phyloP scores from a whole-genome alignment of 2,329 filamentous ascomycete genomes.

The Claviceps sp. region DNA sequence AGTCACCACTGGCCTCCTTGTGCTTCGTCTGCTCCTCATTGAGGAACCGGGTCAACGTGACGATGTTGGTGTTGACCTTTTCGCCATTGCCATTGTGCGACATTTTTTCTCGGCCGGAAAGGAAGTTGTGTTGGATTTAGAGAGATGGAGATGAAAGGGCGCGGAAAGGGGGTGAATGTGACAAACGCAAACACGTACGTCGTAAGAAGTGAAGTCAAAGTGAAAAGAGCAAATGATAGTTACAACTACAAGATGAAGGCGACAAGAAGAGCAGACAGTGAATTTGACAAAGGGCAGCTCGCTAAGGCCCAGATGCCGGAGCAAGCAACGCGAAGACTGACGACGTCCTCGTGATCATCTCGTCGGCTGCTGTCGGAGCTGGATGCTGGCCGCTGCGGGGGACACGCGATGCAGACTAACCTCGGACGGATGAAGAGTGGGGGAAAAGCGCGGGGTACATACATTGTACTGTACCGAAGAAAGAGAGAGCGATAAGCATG shows the following conservation, averaged over 20 bases:
- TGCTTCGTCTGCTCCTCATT: conserved; percentile 93
- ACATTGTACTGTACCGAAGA: no score
- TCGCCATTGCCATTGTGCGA: conserved; percentile 38
- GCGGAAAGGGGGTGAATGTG: not conserved
- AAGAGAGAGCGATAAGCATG: no score
- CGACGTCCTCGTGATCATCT: not conserved
- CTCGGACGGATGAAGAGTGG: conserved; percentile 1
- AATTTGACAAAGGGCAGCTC: not conserved
- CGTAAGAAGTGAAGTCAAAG: no score
- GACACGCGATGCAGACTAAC: not conserved
- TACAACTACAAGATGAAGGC: not conserved
- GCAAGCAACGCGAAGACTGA: not conserved
- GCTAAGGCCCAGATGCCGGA: not conserved
- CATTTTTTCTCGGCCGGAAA: conserved; percentile 11
- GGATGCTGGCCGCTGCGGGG: not conserved
- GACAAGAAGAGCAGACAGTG: not conserved
- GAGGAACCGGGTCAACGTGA: conserved; percentile 88
- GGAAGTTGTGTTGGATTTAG: not conserved
- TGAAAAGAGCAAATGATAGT: not conserved
- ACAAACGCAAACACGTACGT: no score
- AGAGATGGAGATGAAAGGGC: not conserved
- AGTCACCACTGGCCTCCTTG: conserved; percentile 92
- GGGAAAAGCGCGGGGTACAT: no score
- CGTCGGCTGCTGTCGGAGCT: conserved; percentile 2
- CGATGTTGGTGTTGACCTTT: conserved; percentile 88